Base-by-base conservation (phyloP, 768 basidiomycete genomes). In the Infundibulicybe gibba region DNA sequence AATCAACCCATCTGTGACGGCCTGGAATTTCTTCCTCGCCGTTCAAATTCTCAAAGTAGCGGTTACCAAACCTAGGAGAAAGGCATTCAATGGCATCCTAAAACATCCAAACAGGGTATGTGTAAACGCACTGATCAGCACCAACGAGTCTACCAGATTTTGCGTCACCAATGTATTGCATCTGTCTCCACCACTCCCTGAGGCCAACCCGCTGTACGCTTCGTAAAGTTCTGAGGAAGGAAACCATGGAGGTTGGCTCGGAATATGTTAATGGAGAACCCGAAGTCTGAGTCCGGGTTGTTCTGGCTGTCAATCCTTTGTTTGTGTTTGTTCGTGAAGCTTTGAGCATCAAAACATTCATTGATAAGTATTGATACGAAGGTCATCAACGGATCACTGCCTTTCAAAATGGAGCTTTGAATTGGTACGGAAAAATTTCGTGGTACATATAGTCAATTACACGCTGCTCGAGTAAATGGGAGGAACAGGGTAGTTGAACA, bases 1-100 rank as follows among this genome's bases (percentile, higher is more conserved):
- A 92, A 70, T 98, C 95, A 37, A 98, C 84, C 95, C 95, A 98
- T 66, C 95, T 81, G 62, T 97, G 93, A 55, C 95, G 90, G 58
- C 94, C 94, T 46, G 94, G 94, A 40, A 94, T 66, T 63, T 97
- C 94, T 56, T 95, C 88, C 53, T 85, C 79, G 21, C 80, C 76
- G 60, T 94, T 90, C 64, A 83, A 62, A 68, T 98, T 97, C 75
- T 98, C 92, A 57, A 79, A 98, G 68, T 94, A 98, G 51, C 79
- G 78, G 77, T 97, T 97, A 38, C 94, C 95, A 64, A 95, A 92
- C 63, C 90, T 93, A 57, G n/a, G 41, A n/a, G 34, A 51, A 19
- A 15, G 42, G 16, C 37, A 32, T 37, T 44, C 37, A 45, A 48
- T 52, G 49, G 43, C 52, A 34, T 21, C 34, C n/a, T n/a, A 21